Percentiles rank a stretch among this genome's conserved stretches.
Conservation (phyloP, 345 rosid species). For the Isatis tinctoria region DNA sequence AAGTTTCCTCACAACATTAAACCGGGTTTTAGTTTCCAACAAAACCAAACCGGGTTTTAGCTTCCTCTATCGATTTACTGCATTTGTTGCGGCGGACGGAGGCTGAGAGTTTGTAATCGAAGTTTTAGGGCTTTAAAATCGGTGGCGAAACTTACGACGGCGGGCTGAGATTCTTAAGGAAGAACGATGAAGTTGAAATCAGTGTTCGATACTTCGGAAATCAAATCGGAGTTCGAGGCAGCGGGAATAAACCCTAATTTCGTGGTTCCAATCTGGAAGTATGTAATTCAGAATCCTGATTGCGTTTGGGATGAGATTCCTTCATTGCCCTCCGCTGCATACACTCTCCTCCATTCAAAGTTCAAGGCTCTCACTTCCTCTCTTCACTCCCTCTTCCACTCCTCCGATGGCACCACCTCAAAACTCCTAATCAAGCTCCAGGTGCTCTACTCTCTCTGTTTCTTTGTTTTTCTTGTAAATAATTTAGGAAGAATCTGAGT, state of each 20-base stretch:
- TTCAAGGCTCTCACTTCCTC: conserved; percentile 77
- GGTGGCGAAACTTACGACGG: neutral
- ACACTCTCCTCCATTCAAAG: conserved; percentile 62
- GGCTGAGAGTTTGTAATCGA: neutral
- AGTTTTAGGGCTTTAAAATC: conserved; percentile 17
- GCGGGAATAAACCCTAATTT: conserved; percentile 60
- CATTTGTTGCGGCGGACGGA: neutral
- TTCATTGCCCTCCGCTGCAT: conserved; percentile 64
- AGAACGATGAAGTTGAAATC: conserved; percentile 43
- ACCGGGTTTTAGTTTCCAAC: neutral
- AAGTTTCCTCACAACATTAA: neutral
- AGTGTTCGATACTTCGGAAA: conserved; percentile 60
- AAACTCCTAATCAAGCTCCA: conserved; percentile 79
- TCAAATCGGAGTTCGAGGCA: conserved; percentile 51
- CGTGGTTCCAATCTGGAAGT: conserved; percentile 78
- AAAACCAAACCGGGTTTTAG: neutral
- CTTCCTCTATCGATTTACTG: neutral
- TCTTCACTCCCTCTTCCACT: conserved; percentile 63
- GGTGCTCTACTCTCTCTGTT: conserved; percentile 34
- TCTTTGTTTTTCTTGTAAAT: neutral
- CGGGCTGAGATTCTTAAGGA: neutral
- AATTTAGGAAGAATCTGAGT: neutral
- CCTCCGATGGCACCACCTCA: conserved; percentile 77
- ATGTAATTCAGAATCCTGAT: conserved; percentile 68
- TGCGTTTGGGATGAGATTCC: conserved; percentile 76